Base-by-base conservation (phyloP, 768 basidiomycete genomes). In the Mycena chlorophos region DNA sequence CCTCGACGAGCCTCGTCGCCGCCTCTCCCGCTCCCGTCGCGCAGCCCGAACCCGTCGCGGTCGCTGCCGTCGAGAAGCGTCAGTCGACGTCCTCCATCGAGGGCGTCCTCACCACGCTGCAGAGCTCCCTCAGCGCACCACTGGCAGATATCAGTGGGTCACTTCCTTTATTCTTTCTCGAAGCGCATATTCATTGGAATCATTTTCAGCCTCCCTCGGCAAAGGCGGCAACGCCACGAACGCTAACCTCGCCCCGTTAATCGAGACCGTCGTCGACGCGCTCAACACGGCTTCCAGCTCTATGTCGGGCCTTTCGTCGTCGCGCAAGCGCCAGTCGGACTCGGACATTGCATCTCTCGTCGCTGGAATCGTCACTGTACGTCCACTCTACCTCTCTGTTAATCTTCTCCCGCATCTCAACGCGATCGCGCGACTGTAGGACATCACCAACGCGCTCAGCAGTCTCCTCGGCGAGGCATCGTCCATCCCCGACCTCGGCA, bases 301-400 rank as follows among this genome's bases (percentile, higher is more conserved):
- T n/a, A 58, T 69, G 29, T 31, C 51, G 1, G 53, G 49, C 2
- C 62, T 70, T 54, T 22, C 54, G 20, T 39, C 26, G 4, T 26
- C 46, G 12, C 17, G 27, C 29, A 65, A 68, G 57, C 62, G 68
- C 45, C 68, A 68, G 60, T 57, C 64, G 1, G 50, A 66, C 48
- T 53, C 61, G 28, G 68, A 69, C 4, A 54, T 70, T 42, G 69
- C 69, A 5, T 48, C 56, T 27, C 62, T 68, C 42, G 56, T 69
- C 26, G 68, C 69, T 1, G 64, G 43, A 1, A 58, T 68, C 53
- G 16, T 70, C 46, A 64, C 58, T 25, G 69, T 68, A 30, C 22
- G 67, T 48, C 42, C 14, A 2, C 1, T 30, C n/a, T 27, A 13
- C 47, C 51, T 17, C n/a, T n/a, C n/a, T n/a, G n/a, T n/a, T n/a